These are phyloP conservation scores for Gossypium davidsonii DNA, from an alignment of 441 rosid genomes.

Conservation along the genomic window DNA sequence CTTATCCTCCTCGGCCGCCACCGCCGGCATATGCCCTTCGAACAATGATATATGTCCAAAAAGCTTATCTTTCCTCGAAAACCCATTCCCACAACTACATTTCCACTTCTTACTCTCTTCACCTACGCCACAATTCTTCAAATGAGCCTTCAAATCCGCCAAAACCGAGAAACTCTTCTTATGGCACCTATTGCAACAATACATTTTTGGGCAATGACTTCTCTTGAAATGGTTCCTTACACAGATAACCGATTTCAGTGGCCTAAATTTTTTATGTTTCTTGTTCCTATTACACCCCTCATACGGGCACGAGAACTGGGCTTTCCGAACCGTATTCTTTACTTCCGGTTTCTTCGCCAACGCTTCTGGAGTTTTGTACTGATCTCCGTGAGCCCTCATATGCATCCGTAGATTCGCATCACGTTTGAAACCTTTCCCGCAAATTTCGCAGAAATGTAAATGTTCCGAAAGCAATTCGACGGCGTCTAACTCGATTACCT, in stretches of 20 bases:
- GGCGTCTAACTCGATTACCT: conserved; percentile 48
- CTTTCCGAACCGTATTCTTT: conserved; percentile 10
- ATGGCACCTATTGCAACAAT: conserved; percentile 43
- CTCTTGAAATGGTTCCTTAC: conserved; percentile 66
- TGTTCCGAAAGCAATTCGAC: conserved; percentile 56
- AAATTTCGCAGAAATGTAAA: conserved; percentile 54
- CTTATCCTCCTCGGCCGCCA: conserved; percentile 19
- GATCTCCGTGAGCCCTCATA: conserved; percentile 68
- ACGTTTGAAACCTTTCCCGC: conserved; percentile 69
- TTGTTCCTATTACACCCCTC: conserved; percentile 56
- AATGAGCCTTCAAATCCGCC: conserved; percentile 54
- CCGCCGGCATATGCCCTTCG: conserved; percentile 65
- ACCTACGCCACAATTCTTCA: conserved; percentile 60
- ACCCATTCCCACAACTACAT: conserved; percentile 57
- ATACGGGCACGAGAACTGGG: conserved; percentile 53
- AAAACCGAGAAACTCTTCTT: conserved; percentile 54
- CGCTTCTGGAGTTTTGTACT: conserved; percentile 59
- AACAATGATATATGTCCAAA: conserved; percentile 62
- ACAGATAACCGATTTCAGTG: conserved; percentile 51
- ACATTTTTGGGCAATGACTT: conserved; percentile 69
- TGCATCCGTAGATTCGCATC: conserved; percentile 71
- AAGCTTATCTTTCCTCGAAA: conserved; percentile 62
- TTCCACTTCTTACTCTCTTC: conserved; percentile 32
- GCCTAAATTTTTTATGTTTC: conserved; percentile 42
- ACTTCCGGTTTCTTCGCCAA: conserved; percentile 26